These are phyloP conservation scores for Chamaecyparis obtusa DNA, from an alignment of 75 land plant species.

Conservation along the genomic window DNA sequence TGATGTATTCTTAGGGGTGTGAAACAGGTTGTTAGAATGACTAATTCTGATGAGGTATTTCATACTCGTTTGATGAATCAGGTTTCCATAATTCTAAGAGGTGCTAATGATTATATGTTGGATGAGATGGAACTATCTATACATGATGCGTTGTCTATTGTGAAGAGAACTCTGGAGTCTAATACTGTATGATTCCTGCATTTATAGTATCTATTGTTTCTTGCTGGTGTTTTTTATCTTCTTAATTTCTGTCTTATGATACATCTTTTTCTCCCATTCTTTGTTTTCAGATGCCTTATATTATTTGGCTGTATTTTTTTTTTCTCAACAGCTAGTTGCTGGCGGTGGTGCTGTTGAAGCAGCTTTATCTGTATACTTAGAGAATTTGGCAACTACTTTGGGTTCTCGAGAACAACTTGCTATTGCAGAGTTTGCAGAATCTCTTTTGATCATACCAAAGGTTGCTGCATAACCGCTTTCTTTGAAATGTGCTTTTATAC, in stretches of 20 bases:
- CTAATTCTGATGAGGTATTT: not conserved
- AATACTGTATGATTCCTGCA: constrained; percentile 49
- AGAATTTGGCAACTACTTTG: constrained; percentile 86
- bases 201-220: not conserved
- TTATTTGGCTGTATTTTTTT: not conserved
- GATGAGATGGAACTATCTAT: constrained; percentile 98
- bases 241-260: not conserved
- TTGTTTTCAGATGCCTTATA: too few species aligned
- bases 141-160: constrained; percentile 92
- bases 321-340: constrained; percentile 77
- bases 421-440: constrained; percentile 96
- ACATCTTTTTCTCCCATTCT: not conserved
- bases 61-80: constrained; percentile 18
- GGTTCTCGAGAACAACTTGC: constrained; percentile 98
- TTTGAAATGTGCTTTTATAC: not conserved
- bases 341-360: constrained; percentile 99
- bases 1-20: not conserved
- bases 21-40: not conserved
- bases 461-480: constrained; percentile 18
- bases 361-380: constrained; percentile 91
- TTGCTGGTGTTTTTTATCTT: not conserved
- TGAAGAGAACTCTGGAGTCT: constrained; percentile 94
- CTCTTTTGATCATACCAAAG: constrained; percentile 93
- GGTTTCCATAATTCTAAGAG: constrained; percentile 89
- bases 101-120: constrained; percentile 97